These are phyloP conservation scores for Thamnidium elegans DNA, from an alignment of 192 early-diverging fungal genomes.

Conservation along the genomic window DNA sequence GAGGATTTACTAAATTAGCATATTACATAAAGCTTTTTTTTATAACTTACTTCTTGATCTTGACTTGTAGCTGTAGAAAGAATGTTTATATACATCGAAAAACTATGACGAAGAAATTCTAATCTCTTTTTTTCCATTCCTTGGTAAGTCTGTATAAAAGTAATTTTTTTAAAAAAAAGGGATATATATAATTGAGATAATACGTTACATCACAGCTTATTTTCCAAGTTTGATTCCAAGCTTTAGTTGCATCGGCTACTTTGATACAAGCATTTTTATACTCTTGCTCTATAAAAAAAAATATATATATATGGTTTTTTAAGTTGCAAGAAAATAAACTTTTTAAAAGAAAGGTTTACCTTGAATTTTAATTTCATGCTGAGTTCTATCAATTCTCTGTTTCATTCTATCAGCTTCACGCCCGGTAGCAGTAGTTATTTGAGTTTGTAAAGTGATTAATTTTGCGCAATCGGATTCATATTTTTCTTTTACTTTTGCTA, in stretches of 20 bases:
- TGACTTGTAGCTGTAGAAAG: slow-evolving; percentile 64
- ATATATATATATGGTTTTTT: neutral
- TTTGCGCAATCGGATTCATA: slow-evolving; percentile 52
- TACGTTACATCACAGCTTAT: slow-evolving; percentile 52
- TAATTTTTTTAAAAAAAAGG: neutral
- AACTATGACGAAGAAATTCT: slow-evolving; percentile 60
- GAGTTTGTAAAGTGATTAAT: slow-evolving; percentile 42
- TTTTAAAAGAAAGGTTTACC: too few relatives aligned
- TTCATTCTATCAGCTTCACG: slow-evolving; percentile 23
- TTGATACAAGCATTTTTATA: slow-evolving; percentile 51
- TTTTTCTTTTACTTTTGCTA: slow-evolving; percentile 45
- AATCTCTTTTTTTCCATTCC: slow-evolving; percentile 72
- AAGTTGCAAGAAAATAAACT: neutral
- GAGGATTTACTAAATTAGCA: neutral
- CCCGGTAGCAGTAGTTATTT: slow-evolving; percentile 4
- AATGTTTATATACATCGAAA: slow-evolving; percentile 74
- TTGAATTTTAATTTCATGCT: slow-evolving; percentile 18
- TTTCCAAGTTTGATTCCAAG: slow-evolving; percentile 55
- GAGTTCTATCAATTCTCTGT: slow-evolving; percentile 23
- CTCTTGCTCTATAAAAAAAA: slow-evolving; percentile 43
- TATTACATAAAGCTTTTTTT: neutral
- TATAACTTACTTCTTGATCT: slow-evolving; percentile 61
- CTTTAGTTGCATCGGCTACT: slow-evolving; percentile 42
- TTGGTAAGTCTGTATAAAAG: slow-evolving; percentile 49
- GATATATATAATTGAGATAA: neutral